Base-by-base conservation (phyloP, 441 rosid species). In the Oxalis stricta region DNA sequence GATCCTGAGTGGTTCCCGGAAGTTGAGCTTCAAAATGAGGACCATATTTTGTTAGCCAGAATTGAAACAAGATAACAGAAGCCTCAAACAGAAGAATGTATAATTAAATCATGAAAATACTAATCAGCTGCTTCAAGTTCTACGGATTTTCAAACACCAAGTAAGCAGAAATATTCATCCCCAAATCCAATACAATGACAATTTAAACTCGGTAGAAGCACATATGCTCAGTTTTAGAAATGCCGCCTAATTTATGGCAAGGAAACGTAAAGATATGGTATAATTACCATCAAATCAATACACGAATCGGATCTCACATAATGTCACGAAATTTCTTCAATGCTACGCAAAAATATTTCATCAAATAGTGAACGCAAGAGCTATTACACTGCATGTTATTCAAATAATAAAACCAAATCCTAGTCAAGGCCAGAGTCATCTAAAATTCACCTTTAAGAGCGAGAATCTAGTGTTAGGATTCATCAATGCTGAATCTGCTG, bases 401-500 rank as follows among this genome's bases (percentile, higher is more conserved):
- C n/a, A n/a, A n/a, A n/a, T n/a, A n/a, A n/a, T n/a, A n/a, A n/a
- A n/a, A n/a, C n/a, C n/a, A 9, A n/a, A 30, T 9, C 7, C 38
- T 20, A 2, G 2, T 12, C 18, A 5, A 0, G 2, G 20, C 5
- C 5, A n/a, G 4, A 49, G 19, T n/a, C 18, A 38, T 28, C 10
- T 14, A 39, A 37, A 15, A 13, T 24, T 40, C 28, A 88, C 95
- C 97, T 77, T 88, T 84, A 49, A 84, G 65, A 20, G 95, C 94
- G 36, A 89, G 94, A 54, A 89, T 70, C 86, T 79, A 18, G 92
- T 65, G 62, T 76, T 73, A 1, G 97, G 97, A 66, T 89, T 84
- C 97, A 89, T 89, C 29, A 88, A 82, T n/a, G 97, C 95, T 1
- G 97, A 88, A 45, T 88, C 97, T 1, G 97, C 97, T 17, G 96